Base-by-base conservation (phyloP, 805 yeast genomes). In the Metschnikowia dekortorum region DNA sequence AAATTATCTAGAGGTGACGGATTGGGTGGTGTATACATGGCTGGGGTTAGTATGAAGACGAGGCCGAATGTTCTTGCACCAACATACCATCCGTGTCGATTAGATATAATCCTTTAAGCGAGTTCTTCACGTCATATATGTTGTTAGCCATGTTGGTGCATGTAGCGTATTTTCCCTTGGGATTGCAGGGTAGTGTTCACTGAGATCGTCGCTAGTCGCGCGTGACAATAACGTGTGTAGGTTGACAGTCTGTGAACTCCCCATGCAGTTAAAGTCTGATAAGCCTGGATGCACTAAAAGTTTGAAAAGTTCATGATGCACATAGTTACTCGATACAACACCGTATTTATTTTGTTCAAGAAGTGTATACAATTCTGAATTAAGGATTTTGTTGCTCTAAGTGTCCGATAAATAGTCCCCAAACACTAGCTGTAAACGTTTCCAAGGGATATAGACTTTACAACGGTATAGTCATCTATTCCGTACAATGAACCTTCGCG, bases 1-100 rank as follows among this genome's bases (percentile, higher is more conserved):
- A 94, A 73, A 66, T 91, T 87, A 48, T 83, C 80, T 47, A 83
- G 62, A 0, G 94, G 90, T n/a, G 88, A 80, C 5, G 95, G 94
- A 35, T 67, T 69, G 3, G 83, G 71, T 13, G 78, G 70, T 13
- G 69, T 67, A 53, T 73, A 73, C 4, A 59, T 50, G 18, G 66
- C 73, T 66, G 33, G 16, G 6, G 55, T 57, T 57, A 56, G 59
- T 44, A 26, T 14, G 9, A 8, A 6, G 35, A 16, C 18, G 5
- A 39, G 34, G n/a, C 18, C 7, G 31, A 28, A 9, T 9, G 14
- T 22, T 7, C 9, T 13, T 28, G 14, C 9, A n/a, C 16, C 7
- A 22, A 59, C 65, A 30, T 53, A 61, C 65, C 59, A 28, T 44
- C 53, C 39, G 52, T 39, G 50, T 61, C 62, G 14, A 61, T 54